Conservation (phyloP, 2,329 filamentous ascomycete species). For the Hypoxylon sp. region DNA sequence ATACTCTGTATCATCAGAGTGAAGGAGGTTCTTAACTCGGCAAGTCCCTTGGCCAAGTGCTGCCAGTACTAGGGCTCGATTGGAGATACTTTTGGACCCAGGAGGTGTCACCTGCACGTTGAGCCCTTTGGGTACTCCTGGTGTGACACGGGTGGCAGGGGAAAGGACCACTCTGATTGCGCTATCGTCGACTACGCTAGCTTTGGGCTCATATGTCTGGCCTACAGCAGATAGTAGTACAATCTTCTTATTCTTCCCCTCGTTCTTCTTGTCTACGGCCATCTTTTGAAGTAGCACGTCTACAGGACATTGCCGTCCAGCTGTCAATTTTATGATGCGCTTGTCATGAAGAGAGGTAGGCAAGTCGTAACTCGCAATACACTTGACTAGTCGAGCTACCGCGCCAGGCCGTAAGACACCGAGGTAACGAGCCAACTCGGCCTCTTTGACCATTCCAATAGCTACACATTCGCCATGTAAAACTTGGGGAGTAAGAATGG, state of each 20-base stretch:
- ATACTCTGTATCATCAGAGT: constrained; percentile 96
- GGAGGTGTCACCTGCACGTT: constrained; percentile 86
- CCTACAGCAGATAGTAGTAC: constrained; percentile 93
- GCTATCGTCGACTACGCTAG: constrained; percentile 88
- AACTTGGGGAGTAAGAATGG: constrained; percentile 93
- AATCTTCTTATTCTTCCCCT: constrained; percentile 94
- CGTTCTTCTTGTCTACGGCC: constrained; percentile 99
- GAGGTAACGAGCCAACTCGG: constrained; percentile 90
- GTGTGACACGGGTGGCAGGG: constrained; percentile 79
- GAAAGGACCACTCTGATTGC: constrained; percentile 88
- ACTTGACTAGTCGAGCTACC: constrained; percentile 91
- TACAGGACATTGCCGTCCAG: constrained; percentile 88
- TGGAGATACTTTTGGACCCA: constrained; percentile 98
- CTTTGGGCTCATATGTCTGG: constrained; percentile 86
- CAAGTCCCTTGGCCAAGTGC: constrained; percentile 89
- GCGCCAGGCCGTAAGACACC: constrained; percentile 88
- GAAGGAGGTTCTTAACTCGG: constrained; percentile 90
- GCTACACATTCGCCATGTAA: constrained; percentile 96
- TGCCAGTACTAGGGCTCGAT: constrained; percentile 92
- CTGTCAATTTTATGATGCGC: constrained; percentile 83
- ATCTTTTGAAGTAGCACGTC: constrained; percentile 91
- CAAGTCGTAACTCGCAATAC: constrained; percentile 92
- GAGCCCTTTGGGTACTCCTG: constrained; percentile 76
- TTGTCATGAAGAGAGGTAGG: constrained; percentile 89
- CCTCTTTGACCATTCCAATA: constrained; percentile 98